These are phyloP conservation scores for Tetrastigma voinierianum DNA, from an alignment of 164 flowering plant genomes.

Conservation along the genomic window DNA sequence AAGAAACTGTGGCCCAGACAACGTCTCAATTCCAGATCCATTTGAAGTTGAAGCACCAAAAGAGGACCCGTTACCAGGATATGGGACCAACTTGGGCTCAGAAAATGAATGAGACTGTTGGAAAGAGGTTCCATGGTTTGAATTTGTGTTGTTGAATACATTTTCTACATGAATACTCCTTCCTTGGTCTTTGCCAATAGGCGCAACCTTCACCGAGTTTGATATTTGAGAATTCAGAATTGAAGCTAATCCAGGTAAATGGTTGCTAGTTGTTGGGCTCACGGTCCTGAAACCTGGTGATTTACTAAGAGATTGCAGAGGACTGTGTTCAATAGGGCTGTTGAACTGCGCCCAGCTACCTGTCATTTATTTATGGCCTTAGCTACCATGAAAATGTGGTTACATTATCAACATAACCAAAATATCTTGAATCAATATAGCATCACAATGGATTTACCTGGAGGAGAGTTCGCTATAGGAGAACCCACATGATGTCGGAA, in stretches of 20 bases:
- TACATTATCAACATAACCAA: background rate
- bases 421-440: background rate
- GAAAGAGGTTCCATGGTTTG: slow-evolving; percentile 34
- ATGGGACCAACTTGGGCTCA: slow-evolving; percentile 45
- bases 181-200: slow-evolving; percentile 70
- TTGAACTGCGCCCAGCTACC: slow-evolving; percentile 75
- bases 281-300: slow-evolving; percentile 54
- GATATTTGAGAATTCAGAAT: slow-evolving; percentile 57
- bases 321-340: slow-evolving; percentile 64
- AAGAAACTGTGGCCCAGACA: slow-evolving; percentile 85
- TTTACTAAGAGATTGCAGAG: slow-evolving; percentile 51
- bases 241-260: slow-evolving; percentile 71
- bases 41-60: slow-evolving; percentile 58
- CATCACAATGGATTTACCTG: slow-evolving; percentile 44
- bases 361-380: slow-evolving; percentile 26
- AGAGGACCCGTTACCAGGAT: slow-evolving; percentile 49
- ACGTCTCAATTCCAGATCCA: slow-evolving; percentile 59
- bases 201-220: slow-evolving; percentile 58
- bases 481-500: slow-evolving; percentile 75
- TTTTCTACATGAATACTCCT: slow-evolving; percentile 46
- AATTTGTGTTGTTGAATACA: slow-evolving; percentile 30
- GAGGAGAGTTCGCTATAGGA: slow-evolving; percentile 78
- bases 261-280: slow-evolving; percentile 56
- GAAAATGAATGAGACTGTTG: slow-evolving; percentile 71
- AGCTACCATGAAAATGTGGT: slow-evolving; percentile 1